A percentile compares a stretch with the other conserved stretches of the same genome.
Conservation (phyloP, 2,329 filamentous ascomycete species). For the Arthrobotrys sphaeroides region DNA sequence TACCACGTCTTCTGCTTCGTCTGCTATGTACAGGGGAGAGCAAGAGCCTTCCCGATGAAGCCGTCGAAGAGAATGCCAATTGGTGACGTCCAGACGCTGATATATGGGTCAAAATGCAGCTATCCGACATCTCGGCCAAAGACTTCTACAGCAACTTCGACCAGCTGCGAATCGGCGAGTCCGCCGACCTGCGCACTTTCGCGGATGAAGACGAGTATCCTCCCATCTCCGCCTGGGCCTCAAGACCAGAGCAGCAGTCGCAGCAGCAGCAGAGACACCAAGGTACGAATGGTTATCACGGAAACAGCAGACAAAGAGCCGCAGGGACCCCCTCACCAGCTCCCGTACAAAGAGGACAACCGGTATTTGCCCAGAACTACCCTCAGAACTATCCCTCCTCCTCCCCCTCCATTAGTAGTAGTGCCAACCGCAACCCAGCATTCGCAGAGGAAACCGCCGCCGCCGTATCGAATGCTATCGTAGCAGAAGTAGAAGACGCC, state of each 20-base stretch:
- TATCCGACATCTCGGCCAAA: constrained; percentile 44
- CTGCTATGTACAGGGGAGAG: background rate
- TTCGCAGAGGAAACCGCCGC: constrained; percentile 28
- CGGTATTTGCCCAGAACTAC: constrained; percentile 54
- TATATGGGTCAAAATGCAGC: constrained; percentile 25
- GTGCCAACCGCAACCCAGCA: constrained; percentile 30
- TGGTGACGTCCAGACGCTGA: constrained; percentile 26
- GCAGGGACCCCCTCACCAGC: constrained; percentile 32
- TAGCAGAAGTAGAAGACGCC: constrained; percentile 36
- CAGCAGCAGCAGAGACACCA: background rate
- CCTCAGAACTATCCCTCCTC: constrained; percentile 21
- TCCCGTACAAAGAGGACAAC: constrained; percentile 48
- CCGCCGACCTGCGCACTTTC: constrained; percentile 45
- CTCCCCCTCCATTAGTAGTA: constrained; percentile 23
- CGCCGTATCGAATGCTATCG: constrained; percentile 7
- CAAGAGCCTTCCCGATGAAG: background rate
- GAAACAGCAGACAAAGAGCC: constrained; percentile 34
- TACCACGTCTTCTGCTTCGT: background rate
- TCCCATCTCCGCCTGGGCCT: constrained; percentile 32
- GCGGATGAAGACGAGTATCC: constrained; percentile 36
- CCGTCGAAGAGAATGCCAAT: background rate
- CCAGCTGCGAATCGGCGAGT: constrained; percentile 43
- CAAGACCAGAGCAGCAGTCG: background rate
- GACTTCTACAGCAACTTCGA: constrained; percentile 49
- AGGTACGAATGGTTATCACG: constrained; percentile 39